These are phyloP conservation scores for Litchi chinensis DNA, from an alignment of 345 rosid species.

Conservation along the genomic window DNA sequence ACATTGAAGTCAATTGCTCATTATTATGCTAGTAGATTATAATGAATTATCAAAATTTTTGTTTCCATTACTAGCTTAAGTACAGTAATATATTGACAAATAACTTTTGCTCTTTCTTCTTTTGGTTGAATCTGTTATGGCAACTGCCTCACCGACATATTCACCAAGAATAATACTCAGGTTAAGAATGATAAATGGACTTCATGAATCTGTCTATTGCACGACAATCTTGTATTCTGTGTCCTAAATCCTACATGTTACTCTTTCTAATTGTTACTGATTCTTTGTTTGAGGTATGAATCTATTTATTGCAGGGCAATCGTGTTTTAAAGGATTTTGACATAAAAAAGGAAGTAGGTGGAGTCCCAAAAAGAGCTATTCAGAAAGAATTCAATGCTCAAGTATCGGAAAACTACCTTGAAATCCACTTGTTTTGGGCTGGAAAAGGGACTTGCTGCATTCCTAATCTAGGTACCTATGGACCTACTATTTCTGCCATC, in stretches of 20 bases:
- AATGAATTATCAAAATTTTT: neutral
- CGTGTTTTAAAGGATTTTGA: conserved; percentile 55
- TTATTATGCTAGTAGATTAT: neutral
- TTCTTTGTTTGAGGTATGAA: neutral
- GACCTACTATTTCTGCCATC: conserved; percentile 53
- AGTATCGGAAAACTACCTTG: conserved; percentile 41
- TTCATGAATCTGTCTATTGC: neutral
- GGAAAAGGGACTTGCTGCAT: conserved; percentile 44
- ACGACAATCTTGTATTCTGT: neutral
- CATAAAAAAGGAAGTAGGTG: conserved; percentile 38
- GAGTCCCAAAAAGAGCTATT: conserved; percentile 31
- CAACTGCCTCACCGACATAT: neutral
- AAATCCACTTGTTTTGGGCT: conserved; percentile 50
- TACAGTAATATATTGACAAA: neutral
- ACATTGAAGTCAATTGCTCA: neutral
- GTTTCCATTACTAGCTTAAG: neutral
- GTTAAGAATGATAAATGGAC: neutral
- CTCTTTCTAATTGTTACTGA: neutral
- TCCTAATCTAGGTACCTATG: conserved; percentile 40
- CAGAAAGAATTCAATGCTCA: conserved; percentile 22
- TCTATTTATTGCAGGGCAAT: conserved; percentile 41
- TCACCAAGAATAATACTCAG: too few species aligned
- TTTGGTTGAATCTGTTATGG: neutral
- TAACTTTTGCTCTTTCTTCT: neutral
- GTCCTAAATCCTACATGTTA: neutral